Base-by-base conservation (phyloP, 202 grass and related monocot species). In the Carex sylvatica region DNA sequence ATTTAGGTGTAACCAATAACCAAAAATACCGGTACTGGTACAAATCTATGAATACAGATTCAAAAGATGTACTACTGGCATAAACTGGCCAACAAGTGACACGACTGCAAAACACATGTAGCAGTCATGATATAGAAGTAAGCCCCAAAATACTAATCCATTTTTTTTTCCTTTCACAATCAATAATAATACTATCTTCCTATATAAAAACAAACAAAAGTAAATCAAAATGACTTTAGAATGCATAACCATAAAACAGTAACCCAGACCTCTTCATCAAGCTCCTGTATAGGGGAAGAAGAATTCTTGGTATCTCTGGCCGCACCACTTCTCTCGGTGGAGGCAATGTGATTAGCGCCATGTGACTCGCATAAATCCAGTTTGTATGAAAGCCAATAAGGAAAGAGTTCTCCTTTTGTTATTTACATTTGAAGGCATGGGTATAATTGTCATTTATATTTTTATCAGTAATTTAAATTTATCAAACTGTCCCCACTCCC, bases 231-330 rank as follows among this genome's bases (percentile, higher is more conserved):
- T 79, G 35, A 70, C 36, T 10, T 16, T 1, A 70, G 9, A 18
- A 18, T 2, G 79, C 88, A 72, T 96, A 99, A 93, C 93, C 96
- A 36, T 92, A 99, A 99, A 74, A 99, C 88, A 24, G 93, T 96
- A 79, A 99, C 79, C 96, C 96, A 99, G 49, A 93, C 93, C 80
- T 92, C 96, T 46, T 99, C 96, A 60, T 99, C 91, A 52, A 92
- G 80, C 16, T 71, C 83, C n/a, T 79, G 85, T 56, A 87, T 47
- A 10, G 88, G 28, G 5, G 86, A 88, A 55, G 84, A 70, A 77
- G 75, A 90, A 70, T 92, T 84, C 81, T 80, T 0, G 86, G 89
- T 76, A 96, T 86, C 81, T 99, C 96, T 0, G 96, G n/a, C n/a
- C n/a, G n/a, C n/a, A n/a, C n/a, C n/a, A n/a, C n/a, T n/a, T n/a